Percentiles rank a stretch among this genome's conserved stretches.
Evolutionary conservation across 2,329 filamentous ascomycete genomes (phyloP).

Genomic region (Aschersonia sp.): DNA sequence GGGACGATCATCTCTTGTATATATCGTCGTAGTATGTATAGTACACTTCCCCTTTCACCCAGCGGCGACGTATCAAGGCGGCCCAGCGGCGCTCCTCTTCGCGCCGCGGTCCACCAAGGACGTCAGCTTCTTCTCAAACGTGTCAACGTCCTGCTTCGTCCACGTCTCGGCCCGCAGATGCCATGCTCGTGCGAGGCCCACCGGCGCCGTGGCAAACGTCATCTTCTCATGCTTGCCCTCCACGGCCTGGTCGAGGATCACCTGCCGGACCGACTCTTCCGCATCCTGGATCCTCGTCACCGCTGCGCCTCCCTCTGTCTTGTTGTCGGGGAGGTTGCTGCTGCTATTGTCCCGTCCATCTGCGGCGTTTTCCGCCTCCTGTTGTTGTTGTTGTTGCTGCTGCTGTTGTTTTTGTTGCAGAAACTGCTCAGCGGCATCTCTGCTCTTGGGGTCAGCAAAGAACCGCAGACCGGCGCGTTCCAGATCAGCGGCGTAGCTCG

Average conservation of each 20-base stretch:
- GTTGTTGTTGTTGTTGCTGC: slow-evolving; percentile 5
- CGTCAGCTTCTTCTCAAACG: slow-evolving; percentile 24
- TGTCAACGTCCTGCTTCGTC: slow-evolving; percentile 15
- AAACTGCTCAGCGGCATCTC: slow-evolving; percentile 15
- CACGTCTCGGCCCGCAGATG: slow-evolving; percentile 24
- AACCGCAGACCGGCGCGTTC: slow-evolving; percentile 13
- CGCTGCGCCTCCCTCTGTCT: neutral
- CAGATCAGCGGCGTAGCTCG: slow-evolving; percentile 16
- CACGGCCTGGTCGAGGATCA: slow-evolving; percentile 18
- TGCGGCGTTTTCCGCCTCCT: neutral
- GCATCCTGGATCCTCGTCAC: slow-evolving; percentile 14
- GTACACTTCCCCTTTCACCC: neutral
- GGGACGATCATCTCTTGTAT: no score
- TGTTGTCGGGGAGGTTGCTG: neutral
- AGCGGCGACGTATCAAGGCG: neutral
- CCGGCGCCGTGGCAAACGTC: slow-evolving; percentile 16
- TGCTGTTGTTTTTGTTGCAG: slow-evolving; percentile 10
- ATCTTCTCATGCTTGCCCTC: slow-evolving; percentile 22
- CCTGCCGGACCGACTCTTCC: slow-evolving; percentile 18
- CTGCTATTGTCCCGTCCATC: slow-evolving; percentile 5
- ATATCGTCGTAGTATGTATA: no score
- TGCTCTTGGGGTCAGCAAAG: slow-evolving; percentile 16
- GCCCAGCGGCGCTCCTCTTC: slow-evolving; percentile 5
- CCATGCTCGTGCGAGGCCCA: slow-evolving; percentile 19
- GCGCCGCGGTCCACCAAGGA: slow-evolving; percentile 13